Evolutionary conservation across 345 rosid genomes (phyloP), one percentile per base, ranked within the genome.

Genomic region (Populus euphratica): DNA sequence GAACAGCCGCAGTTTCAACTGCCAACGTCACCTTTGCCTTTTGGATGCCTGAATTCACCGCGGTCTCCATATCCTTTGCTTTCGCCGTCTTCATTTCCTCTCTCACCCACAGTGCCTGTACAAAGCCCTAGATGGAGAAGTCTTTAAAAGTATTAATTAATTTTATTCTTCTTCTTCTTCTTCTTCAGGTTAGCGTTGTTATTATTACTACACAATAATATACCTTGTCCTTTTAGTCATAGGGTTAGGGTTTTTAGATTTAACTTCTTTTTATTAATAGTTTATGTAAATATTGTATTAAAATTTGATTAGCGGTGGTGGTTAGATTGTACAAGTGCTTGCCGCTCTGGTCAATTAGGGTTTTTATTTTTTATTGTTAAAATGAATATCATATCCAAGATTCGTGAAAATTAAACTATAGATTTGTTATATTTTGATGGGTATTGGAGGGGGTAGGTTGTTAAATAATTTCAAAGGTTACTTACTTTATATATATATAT

Each of bases 21-120:
- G 39, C 88, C 91, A 1, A 54, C 84, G 7, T 83, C 89, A 7
- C 91, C 88, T 20, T 72, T 80, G 31, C 85, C 91, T 6, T 92
- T 91, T 18, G 99, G 99, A 21, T 92, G 97, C 84, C 70, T 90
- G 69, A 94, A 83, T 73, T 93, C 99, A 52, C 96, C 98, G 4
- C 80, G 85, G 73, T 88, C 98, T 0, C 89, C 94, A 0, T 87
- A 87, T 59, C 87, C 89, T 59, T 77, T 90, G 49, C 86, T 93
- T 68, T 91, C 97, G 6, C 92, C 97, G 0, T 77, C 91, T 36
- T 80, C 94, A 27, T 87, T 93, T 61, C 96, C 87, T 67, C 86
- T 85, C 43, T 90, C 99, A 8, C 94, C 93, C 54, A 90, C 93
- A 14, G 84, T 91, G 83, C 92, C 95, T 16, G 86, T 91, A 64